phyloP scores from a whole-genome alignment of 1,284 basidiomycete species.

The Psilocybe mexicana region DNA sequence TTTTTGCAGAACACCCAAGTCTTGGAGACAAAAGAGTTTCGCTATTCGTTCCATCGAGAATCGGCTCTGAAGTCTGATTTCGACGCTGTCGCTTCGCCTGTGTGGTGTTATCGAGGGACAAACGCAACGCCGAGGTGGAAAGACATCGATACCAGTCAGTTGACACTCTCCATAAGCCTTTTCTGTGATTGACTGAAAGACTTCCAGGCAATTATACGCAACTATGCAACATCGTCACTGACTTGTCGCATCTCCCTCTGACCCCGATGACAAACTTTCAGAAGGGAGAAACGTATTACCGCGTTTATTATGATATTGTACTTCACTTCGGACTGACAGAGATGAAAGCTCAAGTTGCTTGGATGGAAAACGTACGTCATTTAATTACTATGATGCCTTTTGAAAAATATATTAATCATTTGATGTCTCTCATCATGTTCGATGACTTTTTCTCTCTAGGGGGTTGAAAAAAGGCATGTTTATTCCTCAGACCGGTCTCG shows the following conservation, averaged over 20 bases:
- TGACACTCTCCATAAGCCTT: background rate
- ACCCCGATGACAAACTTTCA: conserved; percentile 2
- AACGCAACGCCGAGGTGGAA: conserved; percentile 41
- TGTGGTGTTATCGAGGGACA: conserved; percentile 42
- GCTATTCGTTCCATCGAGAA: conserved; percentile 19
- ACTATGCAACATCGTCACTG: conserved; percentile 39
- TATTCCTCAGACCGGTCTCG: background rate
- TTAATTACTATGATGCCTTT: too few relatives aligned
- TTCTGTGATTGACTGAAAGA: background rate
- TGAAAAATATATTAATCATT: too few relatives aligned
- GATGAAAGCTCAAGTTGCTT: conserved; percentile 32
- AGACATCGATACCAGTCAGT: conserved; percentile 42
- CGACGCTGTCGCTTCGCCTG: conserved; percentile 12
- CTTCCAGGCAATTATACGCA: conserved; percentile 41
- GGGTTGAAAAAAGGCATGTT: conserved; percentile 8
- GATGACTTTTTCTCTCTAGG: background rate
- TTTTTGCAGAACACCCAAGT: conserved; percentile 31
- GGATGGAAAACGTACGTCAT: conserved; percentile 36
- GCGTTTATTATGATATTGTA: conserved; percentile 29
- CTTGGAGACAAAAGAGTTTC: conserved; percentile 32
- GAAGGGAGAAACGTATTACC: conserved; percentile 28
- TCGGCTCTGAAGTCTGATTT: conserved; percentile 10
- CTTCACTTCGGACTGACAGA: conserved; percentile 33
- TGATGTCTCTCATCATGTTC: background rate
- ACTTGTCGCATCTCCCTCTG: conserved; percentile 11